Evolutionary conservation across 192 early-diverging fungal genomes (phyloP).

Genomic region (Helicostylum pulchrum): DNA sequence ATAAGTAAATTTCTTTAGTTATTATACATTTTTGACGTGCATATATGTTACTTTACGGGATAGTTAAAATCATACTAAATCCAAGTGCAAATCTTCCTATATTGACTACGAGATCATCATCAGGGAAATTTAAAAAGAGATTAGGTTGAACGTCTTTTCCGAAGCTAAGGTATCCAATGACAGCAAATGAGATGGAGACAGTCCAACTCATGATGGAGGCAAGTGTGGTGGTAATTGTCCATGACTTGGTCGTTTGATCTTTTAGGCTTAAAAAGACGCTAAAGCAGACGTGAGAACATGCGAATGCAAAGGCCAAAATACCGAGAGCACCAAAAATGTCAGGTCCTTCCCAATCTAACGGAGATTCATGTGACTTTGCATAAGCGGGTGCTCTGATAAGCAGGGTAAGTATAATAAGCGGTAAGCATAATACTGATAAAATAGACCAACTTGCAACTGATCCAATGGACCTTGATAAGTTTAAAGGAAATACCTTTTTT

Average conservation of each 20-base stretch:
- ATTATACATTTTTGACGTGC: not conserved
- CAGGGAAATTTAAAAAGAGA: constrained; percentile 62
- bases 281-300: constrained; percentile 62
- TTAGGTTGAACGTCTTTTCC: constrained; percentile 60
- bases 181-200: constrained; percentile 60
- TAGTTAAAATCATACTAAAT: constrained; percentile 60
- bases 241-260: constrained; percentile 44
- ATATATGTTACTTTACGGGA: constrained; percentile 40
- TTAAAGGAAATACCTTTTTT: constrained; percentile 55
- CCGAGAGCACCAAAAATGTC: constrained; percentile 63
- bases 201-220: constrained; percentile 47
- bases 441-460: constrained; percentile 56
- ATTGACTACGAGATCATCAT: constrained; percentile 56
- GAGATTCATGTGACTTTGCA: constrained; percentile 43
- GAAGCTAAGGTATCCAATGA: constrained; percentile 62
- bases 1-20: not conserved
- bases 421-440: constrained; percentile 57
- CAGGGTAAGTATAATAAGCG: constrained; percentile 57
- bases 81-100: constrained; percentile 57
- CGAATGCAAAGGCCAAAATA: constrained; percentile 68
- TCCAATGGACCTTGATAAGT: constrained; percentile 61
- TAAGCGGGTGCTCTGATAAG: constrained; percentile 58
- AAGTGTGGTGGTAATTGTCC: constrained; percentile 48
- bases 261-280: constrained; percentile 52
- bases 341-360: constrained; percentile 50